Conservation (phyloP, 371 early-diverging fungal species). For the Mucor irregularis region DNA sequence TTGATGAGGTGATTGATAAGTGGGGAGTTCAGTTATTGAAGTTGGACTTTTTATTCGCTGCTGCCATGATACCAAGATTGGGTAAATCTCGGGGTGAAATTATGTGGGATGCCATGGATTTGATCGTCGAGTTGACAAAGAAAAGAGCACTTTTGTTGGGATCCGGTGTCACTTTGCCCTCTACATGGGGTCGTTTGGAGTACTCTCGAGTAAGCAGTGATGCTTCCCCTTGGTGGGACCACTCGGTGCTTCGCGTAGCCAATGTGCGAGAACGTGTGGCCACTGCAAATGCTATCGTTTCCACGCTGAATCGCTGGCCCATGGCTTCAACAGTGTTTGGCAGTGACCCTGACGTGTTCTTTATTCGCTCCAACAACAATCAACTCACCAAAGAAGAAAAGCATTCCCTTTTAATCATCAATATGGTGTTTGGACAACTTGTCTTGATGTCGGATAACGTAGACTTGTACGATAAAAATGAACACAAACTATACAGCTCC, state of each 20-base stretch:
- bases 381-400: slow-evolving; percentile 48
- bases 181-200: slow-evolving; percentile 52
- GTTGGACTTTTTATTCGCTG: slow-evolving; percentile 63
- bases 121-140: slow-evolving; percentile 45
- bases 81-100: slow-evolving; percentile 61
- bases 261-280: slow-evolving; percentile 63
- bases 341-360: slow-evolving; percentile 64
- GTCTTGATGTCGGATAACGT: slow-evolving; percentile 58
- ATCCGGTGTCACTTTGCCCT: slow-evolving; percentile 58
- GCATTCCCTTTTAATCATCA: slow-evolving; percentile 50
- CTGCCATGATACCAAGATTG: slow-evolving; percentile 55
- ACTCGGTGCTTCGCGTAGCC: slow-evolving; percentile 20
- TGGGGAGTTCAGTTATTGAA: slow-evolving; percentile 62
- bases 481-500: slow-evolving; percentile 40
- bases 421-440: slow-evolving; percentile 55
- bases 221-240: slow-evolving; percentile 55
- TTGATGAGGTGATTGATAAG: slow-evolving; percentile 45
- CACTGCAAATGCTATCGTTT: slow-evolving; percentile 53
- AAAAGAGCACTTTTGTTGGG: slow-evolving; percentile 52
- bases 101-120: slow-evolving; percentile 60
- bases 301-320: slow-evolving; percentile 54
- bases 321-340: slow-evolving; percentile 60
- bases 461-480: slow-evolving; percentile 33
- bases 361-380: slow-evolving; percentile 51
- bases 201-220: slow-evolving; percentile 63